phyloP scores from a whole-genome alignment of 768 basidiomycete species.

The Mycena kentingensis region DNA sequence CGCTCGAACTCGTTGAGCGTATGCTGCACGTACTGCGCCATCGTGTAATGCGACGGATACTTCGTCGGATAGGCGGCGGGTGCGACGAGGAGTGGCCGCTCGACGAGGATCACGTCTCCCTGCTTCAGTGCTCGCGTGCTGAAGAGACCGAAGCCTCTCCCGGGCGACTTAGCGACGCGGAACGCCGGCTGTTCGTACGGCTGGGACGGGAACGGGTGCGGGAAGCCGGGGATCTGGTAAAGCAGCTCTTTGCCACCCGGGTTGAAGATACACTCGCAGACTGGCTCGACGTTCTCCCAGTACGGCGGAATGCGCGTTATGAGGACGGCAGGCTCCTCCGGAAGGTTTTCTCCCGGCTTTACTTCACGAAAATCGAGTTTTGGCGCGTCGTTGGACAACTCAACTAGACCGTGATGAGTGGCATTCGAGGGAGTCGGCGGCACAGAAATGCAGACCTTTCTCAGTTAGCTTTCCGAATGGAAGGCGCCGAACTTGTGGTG shows the following conservation, averaged over 20 bases:
- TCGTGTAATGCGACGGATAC: background rate
- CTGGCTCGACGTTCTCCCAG: background rate
- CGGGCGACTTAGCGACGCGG: slow-evolving; percentile 14
- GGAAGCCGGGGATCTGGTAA: background rate
- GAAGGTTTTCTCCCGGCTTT: too few species aligned
- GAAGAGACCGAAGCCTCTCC: slow-evolving; percentile 35
- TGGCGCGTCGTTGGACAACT: too few species aligned
- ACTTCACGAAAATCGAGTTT: too few species aligned
- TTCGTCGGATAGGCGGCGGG: slow-evolving; percentile 18
- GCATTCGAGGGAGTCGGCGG: too few species aligned
- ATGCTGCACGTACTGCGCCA: background rate
- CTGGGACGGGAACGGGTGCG: background rate
- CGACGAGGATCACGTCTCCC: slow-evolving; percentile 38
- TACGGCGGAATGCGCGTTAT: too few species aligned
- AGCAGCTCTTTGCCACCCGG: background rate
- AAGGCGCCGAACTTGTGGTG: too few species aligned
- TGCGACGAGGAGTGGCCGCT: slow-evolving; percentile 38
- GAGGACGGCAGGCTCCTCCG: too few species aligned
- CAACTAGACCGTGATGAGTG: too few species aligned
- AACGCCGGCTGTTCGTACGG: background rate
- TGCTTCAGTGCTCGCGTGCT: slow-evolving; percentile 30
- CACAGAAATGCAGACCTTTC: too few species aligned
- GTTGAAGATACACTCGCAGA: background rate
- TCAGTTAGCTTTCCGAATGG: too few species aligned
- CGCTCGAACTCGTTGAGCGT: slow-evolving; percentile 25